Percentiles rank a stretch among this genome's conserved stretches.
Evolutionary conservation across 495 filamentous ascomycete species (phyloP).

Genomic region (Talaromyces trachyspermus): DNA sequence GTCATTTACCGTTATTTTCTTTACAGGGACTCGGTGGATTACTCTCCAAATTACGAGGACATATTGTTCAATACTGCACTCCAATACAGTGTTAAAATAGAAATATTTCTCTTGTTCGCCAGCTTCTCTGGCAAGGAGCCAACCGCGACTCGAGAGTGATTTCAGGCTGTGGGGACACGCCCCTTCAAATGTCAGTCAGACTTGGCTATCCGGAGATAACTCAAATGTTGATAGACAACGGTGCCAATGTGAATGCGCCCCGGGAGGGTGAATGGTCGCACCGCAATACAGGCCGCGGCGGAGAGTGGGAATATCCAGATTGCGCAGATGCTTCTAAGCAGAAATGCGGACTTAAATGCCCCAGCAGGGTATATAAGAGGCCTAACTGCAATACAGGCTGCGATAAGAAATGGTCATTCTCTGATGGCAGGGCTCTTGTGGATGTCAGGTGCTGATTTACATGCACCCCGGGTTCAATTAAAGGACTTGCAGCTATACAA

Average conservation of each 20-base stretch:
- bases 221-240: slow-evolving; percentile 16
- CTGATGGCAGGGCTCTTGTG: slow-evolving; percentile 10
- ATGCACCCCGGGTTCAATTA: slow-evolving; percentile 12
- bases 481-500: slow-evolving; percentile 16
- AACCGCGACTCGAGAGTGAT: slow-evolving; percentile 1
- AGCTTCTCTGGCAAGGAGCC: slow-evolving; percentile 11
- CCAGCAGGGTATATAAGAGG: slow-evolving; percentile 14
- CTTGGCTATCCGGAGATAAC: slow-evolving; percentile 13
- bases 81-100: slow-evolving; percentile 7
- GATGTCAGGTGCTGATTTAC: slow-evolving; percentile 15
- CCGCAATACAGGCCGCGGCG: slow-evolving; percentile 12
- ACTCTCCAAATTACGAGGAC: background rate
- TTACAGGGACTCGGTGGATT: background rate
- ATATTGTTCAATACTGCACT: background rate
- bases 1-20: background rate
- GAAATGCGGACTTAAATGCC: slow-evolving; percentile 21
- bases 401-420: slow-evolving; percentile 15
- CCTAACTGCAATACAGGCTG: slow-evolving; percentile 21
- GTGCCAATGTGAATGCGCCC: slow-evolving; percentile 8
- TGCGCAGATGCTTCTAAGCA: slow-evolving; percentile 9
- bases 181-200: slow-evolving; percentile 21
- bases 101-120: slow-evolving; percentile 7
- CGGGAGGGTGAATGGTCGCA: slow-evolving; percentile 10
- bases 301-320: slow-evolving; percentile 4
- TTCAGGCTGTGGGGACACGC: slow-evolving; percentile 3